phyloP scores from a whole-genome alignment of 2,329 filamentous ascomycete species.

The Colletotrichum destructivum region DNA sequence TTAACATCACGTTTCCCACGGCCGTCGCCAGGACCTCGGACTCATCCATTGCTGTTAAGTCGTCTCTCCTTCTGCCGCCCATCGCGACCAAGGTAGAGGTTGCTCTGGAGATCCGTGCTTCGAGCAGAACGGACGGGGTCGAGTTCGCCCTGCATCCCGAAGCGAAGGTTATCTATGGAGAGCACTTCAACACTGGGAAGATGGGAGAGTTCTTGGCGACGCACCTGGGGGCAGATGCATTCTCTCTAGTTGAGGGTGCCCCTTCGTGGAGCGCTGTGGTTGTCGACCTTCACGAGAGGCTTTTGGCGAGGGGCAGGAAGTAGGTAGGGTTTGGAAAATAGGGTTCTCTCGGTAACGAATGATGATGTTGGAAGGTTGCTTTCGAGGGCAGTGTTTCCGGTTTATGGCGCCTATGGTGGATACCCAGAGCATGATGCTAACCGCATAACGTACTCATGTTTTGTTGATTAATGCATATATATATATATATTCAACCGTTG shows the following conservation, averaged over 20 bases:
- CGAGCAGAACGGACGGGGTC: slow-evolving; percentile 63
- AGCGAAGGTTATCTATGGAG: slow-evolving; percentile 81
- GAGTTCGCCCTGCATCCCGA: slow-evolving; percentile 68
- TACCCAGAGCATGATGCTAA: slow-evolving; percentile 34
- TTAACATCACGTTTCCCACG: slow-evolving; percentile 77
- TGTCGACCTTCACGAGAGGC: slow-evolving; percentile 67
- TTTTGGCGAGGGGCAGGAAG: slow-evolving; percentile 71
- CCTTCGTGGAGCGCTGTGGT: slow-evolving; percentile 69
- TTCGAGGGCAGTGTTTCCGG: slow-evolving; percentile 38
- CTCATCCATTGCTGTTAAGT: slow-evolving; percentile 73
- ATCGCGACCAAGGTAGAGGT: slow-evolving; percentile 80
- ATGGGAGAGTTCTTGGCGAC: slow-evolving; percentile 79
- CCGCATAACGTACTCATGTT: not conserved
- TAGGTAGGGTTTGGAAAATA: slow-evolving; percentile 56
- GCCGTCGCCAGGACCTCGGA: slow-evolving; percentile 75
- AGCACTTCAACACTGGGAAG: slow-evolving; percentile 82
- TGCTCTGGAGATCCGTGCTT: slow-evolving; percentile 67
- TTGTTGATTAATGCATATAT: slow-evolving; percentile 1
- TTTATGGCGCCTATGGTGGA: slow-evolving; percentile 35
- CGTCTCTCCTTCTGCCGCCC: slow-evolving; percentile 73
- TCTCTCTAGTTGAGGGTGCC: slow-evolving; percentile 49
- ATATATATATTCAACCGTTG: not conserved
- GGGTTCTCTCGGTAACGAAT: slow-evolving; percentile 45
- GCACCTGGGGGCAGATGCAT: slow-evolving; percentile 60
- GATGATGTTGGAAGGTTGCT: slow-evolving; percentile 46